Conservation (phyloP, 805 yeast genomes). For the Metschnikowia lunata region DNA sequence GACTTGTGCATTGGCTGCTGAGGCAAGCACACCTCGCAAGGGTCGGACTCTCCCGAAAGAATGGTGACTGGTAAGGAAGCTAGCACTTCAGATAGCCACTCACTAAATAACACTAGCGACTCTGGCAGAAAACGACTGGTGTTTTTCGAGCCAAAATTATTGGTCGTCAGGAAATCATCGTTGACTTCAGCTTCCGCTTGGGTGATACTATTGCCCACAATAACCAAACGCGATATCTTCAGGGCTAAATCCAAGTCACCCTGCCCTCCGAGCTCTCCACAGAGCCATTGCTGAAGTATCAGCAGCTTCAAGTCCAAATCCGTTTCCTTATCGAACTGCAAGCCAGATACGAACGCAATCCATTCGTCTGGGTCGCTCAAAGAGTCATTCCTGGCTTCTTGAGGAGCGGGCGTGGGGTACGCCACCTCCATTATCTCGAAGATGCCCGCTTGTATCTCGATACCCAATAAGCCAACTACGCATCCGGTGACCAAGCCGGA, state of each 20-base stretch:
- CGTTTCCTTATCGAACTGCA: slow-evolving; percentile 48
- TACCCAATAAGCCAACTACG: slow-evolving; percentile 82
- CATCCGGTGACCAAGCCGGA: slow-evolving; percentile 80
- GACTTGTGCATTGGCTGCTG: slow-evolving; percentile 87
- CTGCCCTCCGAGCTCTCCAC: slow-evolving; percentile 59
- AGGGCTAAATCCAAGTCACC: slow-evolving; percentile 22
- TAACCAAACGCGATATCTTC: slow-evolving; percentile 48
- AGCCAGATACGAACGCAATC: slow-evolving; percentile 75
- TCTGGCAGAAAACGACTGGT: slow-evolving; percentile 47
- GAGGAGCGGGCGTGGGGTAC: slow-evolving; percentile 65
- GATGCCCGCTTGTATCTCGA: slow-evolving; percentile 76
- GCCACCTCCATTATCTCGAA: slow-evolving; percentile 80
- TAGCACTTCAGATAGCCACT: slow-evolving; percentile 52
- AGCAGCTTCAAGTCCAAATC: slow-evolving; percentile 47
- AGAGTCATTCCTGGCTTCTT: slow-evolving; percentile 27
- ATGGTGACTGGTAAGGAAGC: slow-evolving; percentile 63
- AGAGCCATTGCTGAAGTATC: slow-evolving; percentile 61
- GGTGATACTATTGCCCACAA: slow-evolving; percentile 70
- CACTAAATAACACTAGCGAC: slow-evolving; percentile 54
- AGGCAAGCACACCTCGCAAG: slow-evolving; percentile 79
- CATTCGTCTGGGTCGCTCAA: slow-evolving; percentile 7
- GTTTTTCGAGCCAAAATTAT: slow-evolving; percentile 49
- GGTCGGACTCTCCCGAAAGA: slow-evolving; percentile 84
- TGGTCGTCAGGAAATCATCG: slow-evolving; percentile 30
- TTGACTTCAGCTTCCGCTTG: slow-evolving; percentile 22